Conservation (phyloP, 1,284 basidiomycete genomes). For the Singerocomus rubriflavus region DNA sequence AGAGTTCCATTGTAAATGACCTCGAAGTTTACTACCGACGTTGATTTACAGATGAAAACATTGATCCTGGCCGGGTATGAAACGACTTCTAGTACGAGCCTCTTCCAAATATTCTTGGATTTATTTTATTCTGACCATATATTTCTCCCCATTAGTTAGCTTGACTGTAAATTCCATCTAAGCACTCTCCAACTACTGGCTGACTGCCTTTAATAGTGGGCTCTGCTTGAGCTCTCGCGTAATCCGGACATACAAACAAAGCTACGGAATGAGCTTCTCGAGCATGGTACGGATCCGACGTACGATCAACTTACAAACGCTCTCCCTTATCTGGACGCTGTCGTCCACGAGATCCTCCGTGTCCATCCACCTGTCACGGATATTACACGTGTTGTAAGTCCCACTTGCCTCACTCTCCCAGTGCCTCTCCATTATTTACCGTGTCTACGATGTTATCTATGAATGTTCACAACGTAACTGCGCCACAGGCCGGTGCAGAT, state of each 20-base stretch:
- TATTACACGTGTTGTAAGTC: slow-evolving; percentile 13
- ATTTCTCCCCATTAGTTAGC: slow-evolving; percentile 16
- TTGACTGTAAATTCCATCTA: slow-evolving; percentile 20
- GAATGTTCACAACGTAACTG: no score
- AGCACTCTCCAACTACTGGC: not conserved
- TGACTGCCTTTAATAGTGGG: not conserved
- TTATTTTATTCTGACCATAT: no score
- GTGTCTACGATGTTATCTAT: no score
- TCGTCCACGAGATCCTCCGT: no score
- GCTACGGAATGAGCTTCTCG: no score
- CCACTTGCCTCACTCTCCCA: not conserved
- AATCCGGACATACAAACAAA: no score
- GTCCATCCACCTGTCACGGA: no score
- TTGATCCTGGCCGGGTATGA: slow-evolving; percentile 42
- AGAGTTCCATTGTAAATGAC: not conserved
- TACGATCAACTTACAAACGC: no score
- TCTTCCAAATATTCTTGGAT: not conserved
- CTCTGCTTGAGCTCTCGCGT: no score
- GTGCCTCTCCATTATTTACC: not conserved
- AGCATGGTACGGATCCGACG: no score
- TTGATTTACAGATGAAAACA: slow-evolving; percentile 33
- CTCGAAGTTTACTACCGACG: not conserved
- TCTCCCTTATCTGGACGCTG: no score
- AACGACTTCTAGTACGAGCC: slow-evolving; percentile 39
- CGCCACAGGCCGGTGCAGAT: slow-evolving; percentile 38